Conservation (phyloP, 176 grass and related monocot species). For the Oryza rufipogon region DNA sequence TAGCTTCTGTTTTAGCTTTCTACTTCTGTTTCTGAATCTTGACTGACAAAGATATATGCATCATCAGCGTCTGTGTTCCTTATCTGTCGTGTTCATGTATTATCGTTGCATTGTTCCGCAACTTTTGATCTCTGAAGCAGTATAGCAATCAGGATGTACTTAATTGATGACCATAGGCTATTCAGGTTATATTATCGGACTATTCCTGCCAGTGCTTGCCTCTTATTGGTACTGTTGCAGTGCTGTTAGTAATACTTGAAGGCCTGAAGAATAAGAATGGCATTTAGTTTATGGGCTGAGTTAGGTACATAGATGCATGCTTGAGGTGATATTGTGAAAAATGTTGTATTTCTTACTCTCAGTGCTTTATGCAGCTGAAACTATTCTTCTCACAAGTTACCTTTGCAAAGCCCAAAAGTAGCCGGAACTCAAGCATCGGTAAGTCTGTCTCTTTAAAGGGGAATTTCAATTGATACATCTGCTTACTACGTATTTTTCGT, state of each 20-base stretch:
- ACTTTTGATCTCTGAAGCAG: neutral
- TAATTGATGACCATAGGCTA: neutral
- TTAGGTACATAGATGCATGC: neutral
- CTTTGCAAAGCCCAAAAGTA: conserved; percentile 91
- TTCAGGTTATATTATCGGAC: neutral
- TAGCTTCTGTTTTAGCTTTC: neutral
- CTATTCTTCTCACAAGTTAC: conserved; percentile 94
- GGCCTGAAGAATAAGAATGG: neutral
- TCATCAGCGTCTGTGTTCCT: neutral
- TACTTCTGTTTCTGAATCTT: neutral
- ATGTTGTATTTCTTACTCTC: neutral
- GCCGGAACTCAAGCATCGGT: conserved; percentile 95
- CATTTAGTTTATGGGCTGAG: neutral
- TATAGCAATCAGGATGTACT: neutral
- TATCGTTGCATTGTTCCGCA: neutral
- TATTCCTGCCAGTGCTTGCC: neutral
- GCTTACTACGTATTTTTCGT: neutral
- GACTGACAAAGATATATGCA: neutral
- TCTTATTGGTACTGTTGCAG: neutral
- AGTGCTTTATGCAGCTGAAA: conserved; percentile 63
- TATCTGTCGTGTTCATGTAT: neutral
- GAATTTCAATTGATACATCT: neutral
- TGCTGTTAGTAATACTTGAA: neutral
- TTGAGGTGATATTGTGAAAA: neutral
- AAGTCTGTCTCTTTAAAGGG: conserved; percentile 13